Conservation (phyloP, 176 grass and related monocot genomes). For the Rhynchospora pubera region DNA sequence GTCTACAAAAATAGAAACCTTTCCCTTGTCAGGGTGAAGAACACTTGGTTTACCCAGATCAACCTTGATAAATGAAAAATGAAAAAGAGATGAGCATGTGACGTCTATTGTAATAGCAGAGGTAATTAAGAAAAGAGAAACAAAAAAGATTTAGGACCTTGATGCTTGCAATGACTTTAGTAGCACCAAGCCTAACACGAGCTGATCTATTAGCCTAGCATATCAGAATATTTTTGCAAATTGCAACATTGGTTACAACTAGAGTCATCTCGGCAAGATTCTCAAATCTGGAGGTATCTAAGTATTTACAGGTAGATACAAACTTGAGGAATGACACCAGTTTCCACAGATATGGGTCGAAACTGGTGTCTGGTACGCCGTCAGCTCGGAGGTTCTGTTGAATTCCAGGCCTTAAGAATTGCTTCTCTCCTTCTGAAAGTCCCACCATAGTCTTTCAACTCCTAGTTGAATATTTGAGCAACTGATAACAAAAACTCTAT, state of each 20-base stretch:
- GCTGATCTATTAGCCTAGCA: constrained; percentile 70
- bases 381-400: constrained; percentile 63
- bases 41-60: constrained; percentile 77
- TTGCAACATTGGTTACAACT: neutral
- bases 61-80: constrained; percentile 36
- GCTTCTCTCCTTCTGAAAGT: constrained; percentile 62
- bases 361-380: constrained; percentile 58
- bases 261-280: neutral
- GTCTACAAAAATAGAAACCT: constrained; percentile 75
- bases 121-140: neutral
- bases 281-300: neutral
- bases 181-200: constrained; percentile 60
- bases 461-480: too few relatives aligned
- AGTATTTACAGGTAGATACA: neutral
- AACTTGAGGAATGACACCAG: constrained; percentile 82
- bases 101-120: neutral
- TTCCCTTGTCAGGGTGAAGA: constrained; percentile 81
- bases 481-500: neutral
- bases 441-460: constrained; percentile 42
- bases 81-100: neutral
- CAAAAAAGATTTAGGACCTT: constrained; percentile 46
- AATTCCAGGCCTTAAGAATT: constrained; percentile 55
- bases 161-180: constrained; percentile 78
- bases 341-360: constrained; percentile 53
- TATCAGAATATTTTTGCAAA: neutral